Conservation (phyloP, 306 rosid genomes). For the Cucumis sativus region Cucumber_9930_V3 NC_026659.2:1898501-1899000, state of each 20-base stretch:
- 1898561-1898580: too few species aligned
- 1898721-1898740: neutral
- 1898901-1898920: neutral
- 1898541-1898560: too few species aligned
- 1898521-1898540: too few species aligned
- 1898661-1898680: too few species aligned
- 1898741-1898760: neutral
- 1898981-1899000: neutral
- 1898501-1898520: too few species aligned
- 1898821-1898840: neutral
- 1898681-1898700: neutral
- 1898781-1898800: neutral
- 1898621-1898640: too few species aligned
- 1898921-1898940: neutral
- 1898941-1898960: neutral
- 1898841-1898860: neutral
- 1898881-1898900: neutral
- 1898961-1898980: neutral
- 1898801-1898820: neutral
- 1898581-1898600: too few species aligned
- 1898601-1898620: too few species aligned
- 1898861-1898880: too few species aligned
- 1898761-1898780: neutral
- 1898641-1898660: neutral
- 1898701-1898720: too few species aligned